Evolutionary conservation across 257 asterid genomes (phyloP).

Genomic region (Solanum acaule): DNA sequence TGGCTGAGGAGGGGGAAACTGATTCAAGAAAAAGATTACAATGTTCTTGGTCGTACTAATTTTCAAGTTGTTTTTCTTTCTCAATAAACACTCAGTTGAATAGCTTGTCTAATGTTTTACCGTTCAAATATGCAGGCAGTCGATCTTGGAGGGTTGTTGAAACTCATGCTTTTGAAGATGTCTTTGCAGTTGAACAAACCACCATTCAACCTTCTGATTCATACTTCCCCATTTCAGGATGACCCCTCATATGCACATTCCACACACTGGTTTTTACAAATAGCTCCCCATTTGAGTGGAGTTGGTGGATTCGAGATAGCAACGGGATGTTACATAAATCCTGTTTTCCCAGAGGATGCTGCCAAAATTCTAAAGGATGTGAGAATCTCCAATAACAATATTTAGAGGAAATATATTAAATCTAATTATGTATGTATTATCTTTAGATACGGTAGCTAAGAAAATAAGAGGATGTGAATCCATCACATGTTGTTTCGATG

Average conservation of each 20-base stretch:
- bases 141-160: conserved; percentile 78
- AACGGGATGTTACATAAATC: conserved; percentile 78
- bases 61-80: background rate
- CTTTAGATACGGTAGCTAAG: background rate
- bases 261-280: conserved; percentile 84
- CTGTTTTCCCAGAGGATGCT: conserved; percentile 94
- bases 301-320: conserved; percentile 84
- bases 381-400: background rate
- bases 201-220: conserved; percentile 76
- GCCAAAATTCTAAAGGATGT: conserved; percentile 69
- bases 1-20: background rate
- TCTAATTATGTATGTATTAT: background rate
- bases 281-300: conserved; percentile 67
- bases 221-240: conserved; percentile 48
- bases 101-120: background rate
- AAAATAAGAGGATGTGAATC: background rate
- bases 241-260: conserved; percentile 33
- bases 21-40: background rate
- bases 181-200: conserved; percentile 73
- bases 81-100: background rate
- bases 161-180: conserved; percentile 64
- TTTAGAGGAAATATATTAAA: background rate
- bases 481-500: background rate
- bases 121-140: conserved; percentile 39
- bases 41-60: background rate